Evolutionary conservation across 768 basidiomycete species (phyloP), one percentile per base, ranked within the genome.

Genomic region (Chiua virens): DNA sequence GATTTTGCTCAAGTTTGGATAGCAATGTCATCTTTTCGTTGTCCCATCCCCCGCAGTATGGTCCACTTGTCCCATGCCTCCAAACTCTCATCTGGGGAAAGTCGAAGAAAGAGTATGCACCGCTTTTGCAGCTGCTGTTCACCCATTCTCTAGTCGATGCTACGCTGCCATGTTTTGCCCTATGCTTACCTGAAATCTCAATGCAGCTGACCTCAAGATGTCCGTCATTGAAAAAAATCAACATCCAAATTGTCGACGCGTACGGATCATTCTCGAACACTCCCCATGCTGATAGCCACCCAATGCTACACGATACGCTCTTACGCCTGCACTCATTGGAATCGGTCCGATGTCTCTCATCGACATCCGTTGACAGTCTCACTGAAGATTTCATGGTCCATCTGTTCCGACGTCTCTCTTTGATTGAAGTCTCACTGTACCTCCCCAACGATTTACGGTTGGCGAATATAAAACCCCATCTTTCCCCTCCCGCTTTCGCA

Each of bases 21-120:
- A 60, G 56, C 36, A 55, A 64, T 4, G 56, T 62, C 27, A 51
- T 67, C 22, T 59, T 60, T 52, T 55, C 64, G 0, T 60, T 66
- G 39, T 67, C 59, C 14, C 56, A 49, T 37, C 60, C 64, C 21
- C 65, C 64, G 10, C 43, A 49, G 1, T 45, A 56, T 13, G 50
- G 54, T 1, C 63, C 65, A 32, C 60, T 66, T 18, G 15, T 65
- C 43, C 64, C 64, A 1, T 34, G 56, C 38, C 41, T 67, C 45
- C 65, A 22, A 34, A n/a, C 7, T 20, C 64, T 66, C 18, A 5
- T 17, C 15, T 67, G 63, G 62, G 45, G 57, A 15, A 50, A 39
- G 27, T 41, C 54, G 27, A 38, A 25, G 21, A 54, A 10, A 55
- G 49, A 41, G n/a, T 42, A 62, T 18, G 57, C 60, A 34, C 50